Base-by-base conservation (phyloP, 1,284 basidiomycete species). In the Apiotrichum mycotoxinovorans region DNA sequence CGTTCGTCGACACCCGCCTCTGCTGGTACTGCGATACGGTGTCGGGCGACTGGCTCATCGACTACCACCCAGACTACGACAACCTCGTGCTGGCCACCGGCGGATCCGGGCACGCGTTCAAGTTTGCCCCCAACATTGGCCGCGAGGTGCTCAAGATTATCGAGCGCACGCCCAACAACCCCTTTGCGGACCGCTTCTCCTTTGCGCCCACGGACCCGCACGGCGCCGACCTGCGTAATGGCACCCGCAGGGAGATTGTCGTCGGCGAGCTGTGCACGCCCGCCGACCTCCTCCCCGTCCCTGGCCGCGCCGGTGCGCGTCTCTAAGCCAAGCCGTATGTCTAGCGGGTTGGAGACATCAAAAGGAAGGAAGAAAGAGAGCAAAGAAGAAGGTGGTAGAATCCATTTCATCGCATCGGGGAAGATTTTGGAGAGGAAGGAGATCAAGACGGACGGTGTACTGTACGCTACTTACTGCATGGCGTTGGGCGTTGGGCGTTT, bases 91-190 rank as follows among this genome's bases (percentile, higher is more conserved):
- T 80, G 14, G 78, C 77, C 0, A 73, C 74, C 8, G 80, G 79
- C n/a, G 80, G 78, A 43, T 75, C 71, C 26, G 75, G 79, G 8
- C 79, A 80, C 61, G 80, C 71, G 4, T 80, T 79, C 78, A 79
- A 79, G 86, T 94, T 94, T 78, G 80, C 93, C 10, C 91, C 91
- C 14, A 84, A 84, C 37, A 82, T 96, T 54, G 92, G 92, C 14
- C 76, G 82, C 11, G 78, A 93, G 26, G 84, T 93, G 17, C 84
- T 81, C 12, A 85, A 87, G 61, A 80, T 85, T 1, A 80, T 94
- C 27, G 82, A 90, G 72, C 83, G 83, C 47, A 76, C 88, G 17
- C 78, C 76, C 0, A 69, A 75, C 38, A 26, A 55, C 15, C 22
- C 30, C 40, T 62, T 58, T 45, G 42, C 48, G n/a, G 49, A 62